Evolutionary conservation across 176 grass and related monocot species (phyloP).

Genomic region (Musa schizocarpa): DNA sequence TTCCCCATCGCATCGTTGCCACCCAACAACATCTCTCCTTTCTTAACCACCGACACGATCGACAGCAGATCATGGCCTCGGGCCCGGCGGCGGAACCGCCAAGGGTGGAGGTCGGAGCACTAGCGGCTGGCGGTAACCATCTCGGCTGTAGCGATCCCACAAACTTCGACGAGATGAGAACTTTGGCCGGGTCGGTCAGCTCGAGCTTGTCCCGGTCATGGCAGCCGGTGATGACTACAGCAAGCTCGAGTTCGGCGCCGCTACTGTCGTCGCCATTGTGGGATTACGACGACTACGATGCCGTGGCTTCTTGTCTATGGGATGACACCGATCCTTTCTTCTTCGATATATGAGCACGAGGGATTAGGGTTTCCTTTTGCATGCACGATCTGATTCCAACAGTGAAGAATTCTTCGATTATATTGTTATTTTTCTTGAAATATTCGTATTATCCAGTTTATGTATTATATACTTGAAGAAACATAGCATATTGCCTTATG

Average conservation of each 20-base stretch:
- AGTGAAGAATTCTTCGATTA: not conserved
- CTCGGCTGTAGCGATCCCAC: not conserved
- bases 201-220: constrained; percentile 17
- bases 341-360: constrained; percentile 43
- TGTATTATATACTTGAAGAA: no score
- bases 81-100: not conserved
- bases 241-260: constrained; percentile 3
- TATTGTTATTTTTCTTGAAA: not conserved
- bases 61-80: not conserved
- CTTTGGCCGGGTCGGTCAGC: constrained; percentile 16
- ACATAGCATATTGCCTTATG: no score
- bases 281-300: constrained; percentile 54
- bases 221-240: not conserved
- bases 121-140: not conserved
- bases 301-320: constrained; percentile 54
- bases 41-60: constrained; percentile 16
- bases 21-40: not conserved
- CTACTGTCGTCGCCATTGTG: constrained; percentile 26
- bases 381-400: not conserved
- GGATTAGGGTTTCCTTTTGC: not conserved
- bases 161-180: constrained; percentile 24
- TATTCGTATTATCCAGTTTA: no score
- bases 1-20: not conserved
- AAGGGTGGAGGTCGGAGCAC: not conserved
- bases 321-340: constrained; percentile 65